Base-by-base conservation (phyloP, 179 eudicot species). In the Vitellaria paradoxa region DNA sequence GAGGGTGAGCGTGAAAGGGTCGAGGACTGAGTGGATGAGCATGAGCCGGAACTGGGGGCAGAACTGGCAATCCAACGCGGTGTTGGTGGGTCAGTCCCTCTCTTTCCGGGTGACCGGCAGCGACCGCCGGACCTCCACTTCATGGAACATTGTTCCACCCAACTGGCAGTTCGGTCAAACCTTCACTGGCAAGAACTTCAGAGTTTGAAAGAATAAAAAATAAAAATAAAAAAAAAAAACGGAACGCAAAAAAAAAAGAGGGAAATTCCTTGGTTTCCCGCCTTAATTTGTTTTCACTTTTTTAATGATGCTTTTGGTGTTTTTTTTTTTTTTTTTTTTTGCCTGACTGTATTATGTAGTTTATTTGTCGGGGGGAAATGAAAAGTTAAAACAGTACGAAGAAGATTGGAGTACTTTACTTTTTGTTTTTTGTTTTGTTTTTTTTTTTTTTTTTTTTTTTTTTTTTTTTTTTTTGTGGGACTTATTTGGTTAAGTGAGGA, bases 41-140 rank as follows among this genome's bases (percentile, higher is more conserved):
- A 81, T 93, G 96, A 91, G 96, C 83, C 84, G 96, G 6, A 93
- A 93, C 83, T 93, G 97, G 97, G 97, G 97, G 2, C 97, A 93
- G 65, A 93, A 93, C 49, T 93, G 97, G 97, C 96, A 93, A 77
- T 88, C 97, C 0, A 93, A 89, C 23, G 78, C 91, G 0, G 91
- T 87, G 7, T 63, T 93, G 61, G 88, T 85, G 40, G 97, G 97
- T 12, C 97, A 93, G 53, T 57, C 96, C 6, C 93, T 93, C 64
- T 93, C 97, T 45, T 93, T 93, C 80, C 75, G 96, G 42, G 92
- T 93, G 52, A 82, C 80, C 0, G 90, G 79, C 30, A 91, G 96
- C 72, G 97, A 93, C 74, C 75, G 89, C 18, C 85, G 96, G 23
- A 85, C 82, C 12, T 90, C 97, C 81, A 88, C 97, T 45, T 88